phyloP scores from a whole-genome alignment of 2,329 filamentous ascomycete genomes.

The Emmonsiellopsis sp. region DNA sequence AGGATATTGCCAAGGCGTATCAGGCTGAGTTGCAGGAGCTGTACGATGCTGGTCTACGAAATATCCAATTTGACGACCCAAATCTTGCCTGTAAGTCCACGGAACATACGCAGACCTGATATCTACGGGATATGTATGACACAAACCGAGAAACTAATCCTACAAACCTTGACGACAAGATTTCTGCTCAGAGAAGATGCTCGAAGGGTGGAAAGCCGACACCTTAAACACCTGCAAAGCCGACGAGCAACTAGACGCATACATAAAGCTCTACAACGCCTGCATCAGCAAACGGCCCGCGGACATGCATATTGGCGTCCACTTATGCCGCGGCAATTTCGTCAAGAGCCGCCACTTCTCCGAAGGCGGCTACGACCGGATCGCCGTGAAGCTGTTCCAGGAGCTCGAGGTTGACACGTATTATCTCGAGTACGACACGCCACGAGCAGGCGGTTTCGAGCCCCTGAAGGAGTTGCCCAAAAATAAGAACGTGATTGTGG shows the following conservation, averaged over 20 bases:
- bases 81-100: slow-evolving; percentile 52
- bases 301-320: slow-evolving; percentile 68
- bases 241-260: slow-evolving; percentile 63
- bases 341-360: slow-evolving; percentile 57
- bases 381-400: slow-evolving; percentile 57
- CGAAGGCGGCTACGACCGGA: slow-evolving; percentile 57
- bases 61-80: slow-evolving; percentile 60
- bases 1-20: slow-evolving; percentile 56
- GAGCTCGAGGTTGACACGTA: slow-evolving; percentile 56
- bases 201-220: slow-evolving; percentile 59
- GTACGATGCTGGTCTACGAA: slow-evolving; percentile 53
- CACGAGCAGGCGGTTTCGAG: slow-evolving; percentile 56
- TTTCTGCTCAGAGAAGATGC: slow-evolving; percentile 65
- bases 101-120: background rate
- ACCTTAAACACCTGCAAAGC: slow-evolving; percentile 57
- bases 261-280: slow-evolving; percentile 70
- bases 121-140: no score
- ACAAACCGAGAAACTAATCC: background rate
- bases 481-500: slow-evolving; percentile 54
- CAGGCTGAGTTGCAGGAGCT: slow-evolving; percentile 52
- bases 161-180: slow-evolving; percentile 35
- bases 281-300: slow-evolving; percentile 52
- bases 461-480: slow-evolving; percentile 52
- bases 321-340: slow-evolving; percentile 61
- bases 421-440: slow-evolving; percentile 61